phyloP scores from a whole-genome alignment of 805 yeast species.

The Peterozyma xylosa region DNA sequence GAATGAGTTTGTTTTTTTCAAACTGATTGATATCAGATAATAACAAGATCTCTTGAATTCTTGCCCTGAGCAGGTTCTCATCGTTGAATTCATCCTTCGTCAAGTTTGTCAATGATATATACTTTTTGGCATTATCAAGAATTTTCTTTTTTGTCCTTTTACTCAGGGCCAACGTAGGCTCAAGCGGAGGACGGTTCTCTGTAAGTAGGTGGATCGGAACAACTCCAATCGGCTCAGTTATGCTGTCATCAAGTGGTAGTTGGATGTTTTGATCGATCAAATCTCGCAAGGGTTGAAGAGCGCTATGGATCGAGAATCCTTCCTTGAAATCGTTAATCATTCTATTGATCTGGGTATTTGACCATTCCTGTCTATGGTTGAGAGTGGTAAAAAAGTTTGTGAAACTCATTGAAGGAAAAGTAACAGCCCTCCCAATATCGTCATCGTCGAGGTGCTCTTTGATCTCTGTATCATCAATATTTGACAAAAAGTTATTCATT shows the following conservation, averaged over 20 bases:
- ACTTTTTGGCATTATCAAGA: constrained; percentile 4
- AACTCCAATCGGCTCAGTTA: constrained; percentile 36
- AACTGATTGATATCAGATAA: constrained; percentile 28
- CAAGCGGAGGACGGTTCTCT: too few species aligned
- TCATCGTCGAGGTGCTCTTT: constrained; percentile 20
- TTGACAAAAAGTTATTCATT: too few species aligned
- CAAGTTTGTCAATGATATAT: constrained; percentile 21
- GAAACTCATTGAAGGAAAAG: constrained; percentile 19
- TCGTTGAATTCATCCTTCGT: constrained; percentile 26
- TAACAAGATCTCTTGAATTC: constrained; percentile 40
- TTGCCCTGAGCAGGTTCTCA: constrained; percentile 31
- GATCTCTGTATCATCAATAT: not conserved
- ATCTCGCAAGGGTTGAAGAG: constrained; percentile 39
- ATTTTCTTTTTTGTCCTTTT: too few species aligned
- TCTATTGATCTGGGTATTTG: constrained; percentile 25
- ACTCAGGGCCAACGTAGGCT: too few species aligned
- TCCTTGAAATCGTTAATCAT: constrained; percentile 29
- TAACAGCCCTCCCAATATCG: constrained; percentile 34
- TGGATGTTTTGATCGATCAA: constrained; percentile 39
- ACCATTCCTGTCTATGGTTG: constrained; percentile 17
- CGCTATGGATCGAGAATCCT: constrained; percentile 43
- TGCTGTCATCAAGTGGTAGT: constrained; percentile 40
- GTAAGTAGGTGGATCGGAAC: constrained; percentile 14
- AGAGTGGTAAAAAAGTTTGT: constrained; percentile 17
- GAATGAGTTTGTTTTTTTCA: constrained; percentile 44